Evolutionary conservation across 1,139 yeast species (phyloP).

Genomic region (Zygoascus hellenicus): DNA sequence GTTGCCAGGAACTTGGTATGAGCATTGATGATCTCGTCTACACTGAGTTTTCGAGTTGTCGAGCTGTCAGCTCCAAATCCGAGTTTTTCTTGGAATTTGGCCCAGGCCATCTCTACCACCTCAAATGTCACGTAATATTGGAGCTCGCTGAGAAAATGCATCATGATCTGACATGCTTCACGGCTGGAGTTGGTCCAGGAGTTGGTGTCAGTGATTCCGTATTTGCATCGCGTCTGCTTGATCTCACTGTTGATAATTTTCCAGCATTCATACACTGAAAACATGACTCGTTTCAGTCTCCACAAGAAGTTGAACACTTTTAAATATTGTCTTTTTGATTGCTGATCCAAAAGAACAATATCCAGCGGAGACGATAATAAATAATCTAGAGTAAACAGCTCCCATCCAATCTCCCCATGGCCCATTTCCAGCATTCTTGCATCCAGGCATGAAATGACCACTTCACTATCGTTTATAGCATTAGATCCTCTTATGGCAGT

Average conservation of each 20-base stretch:
- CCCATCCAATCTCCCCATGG: conserved; percentile 72
- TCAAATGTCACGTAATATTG: conserved; percentile 38
- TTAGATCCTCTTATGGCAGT: conserved; percentile 65
- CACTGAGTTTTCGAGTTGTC: conserved; percentile 25
- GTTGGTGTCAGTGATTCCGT: conserved; percentile 30
- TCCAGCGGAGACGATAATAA: conserved; percentile 52
- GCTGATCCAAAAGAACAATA: conserved; percentile 32
- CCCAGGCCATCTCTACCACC: conserved; percentile 39
- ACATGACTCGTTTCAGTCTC: conserved; percentile 62
- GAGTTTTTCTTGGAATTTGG: conserved; percentile 28
- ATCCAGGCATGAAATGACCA: conserved; percentile 56
- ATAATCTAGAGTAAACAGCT: conserved; percentile 84
- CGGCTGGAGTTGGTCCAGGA: conserved; percentile 11
- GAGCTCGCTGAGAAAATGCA: conserved; percentile 35
- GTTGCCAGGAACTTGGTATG: conserved; percentile 33
- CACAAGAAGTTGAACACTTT: conserved; percentile 82
- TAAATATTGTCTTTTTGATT: conserved; percentile 55
- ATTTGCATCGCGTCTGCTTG: neutral
- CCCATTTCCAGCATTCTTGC: conserved; percentile 69
- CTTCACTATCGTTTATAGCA: conserved; percentile 41
- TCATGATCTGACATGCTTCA: conserved; percentile 31
- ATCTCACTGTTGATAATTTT: conserved; percentile 27
- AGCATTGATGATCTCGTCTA: conserved; percentile 35
- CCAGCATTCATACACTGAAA: conserved; percentile 49
- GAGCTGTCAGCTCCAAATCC: neutral